Base-by-base conservation (phyloP, 106 monocot species). In the Amphibolis antarctica region DNA sequence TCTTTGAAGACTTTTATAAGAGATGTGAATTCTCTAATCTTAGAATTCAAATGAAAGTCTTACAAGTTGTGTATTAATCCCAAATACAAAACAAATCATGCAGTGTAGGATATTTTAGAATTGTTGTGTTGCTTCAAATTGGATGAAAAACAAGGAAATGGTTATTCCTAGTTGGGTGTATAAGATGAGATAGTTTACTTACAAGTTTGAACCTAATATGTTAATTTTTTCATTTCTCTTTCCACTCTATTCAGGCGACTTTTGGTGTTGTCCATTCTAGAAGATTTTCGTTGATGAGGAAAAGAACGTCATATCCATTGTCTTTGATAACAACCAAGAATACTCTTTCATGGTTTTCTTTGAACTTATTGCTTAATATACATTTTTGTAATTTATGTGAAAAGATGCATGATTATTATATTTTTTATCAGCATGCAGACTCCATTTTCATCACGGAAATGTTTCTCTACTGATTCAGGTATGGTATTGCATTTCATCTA, bases 401-500 rank as follows among this genome's bases (percentile, higher is more conserved):
- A 3, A 15, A 3, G 25, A 30, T 57, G 9, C 15, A 28, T 77
- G 11, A 59, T 66, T 27, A 13, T 12, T 72, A 61, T 26, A 13
- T 78, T 52, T 23, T 68, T 54, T 15, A 54, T 72, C 77, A 85
- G 80, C 28, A 19, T 60, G 21, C 71, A 68, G 54, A 18, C 57
- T 60, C 28, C 71, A 36, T 48, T 29, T 60, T 25, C 71, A 36
- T 46, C 44, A 55, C 67, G 56, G 46, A 77, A 69, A 63, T 50
- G 17, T 53, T 77, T 78, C 74, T 73, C 88, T 36, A 65, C 48
- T 27, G 57, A 53, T 64, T 65, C 78, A 59, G 83, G 87, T 87
- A 71, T 24, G 22, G n/a, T 60, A 12, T 6, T 60, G 19, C 42
- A 14, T 57, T 26, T 57, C 2, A 27, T 27, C 26, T 57, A 7